A percentile compares a stretch with the other conserved stretches of the same genome.
phyloP scores from a whole-genome alignment of 208 protist genomes.

The Leptomonas pyrrhocoris region DNA sequence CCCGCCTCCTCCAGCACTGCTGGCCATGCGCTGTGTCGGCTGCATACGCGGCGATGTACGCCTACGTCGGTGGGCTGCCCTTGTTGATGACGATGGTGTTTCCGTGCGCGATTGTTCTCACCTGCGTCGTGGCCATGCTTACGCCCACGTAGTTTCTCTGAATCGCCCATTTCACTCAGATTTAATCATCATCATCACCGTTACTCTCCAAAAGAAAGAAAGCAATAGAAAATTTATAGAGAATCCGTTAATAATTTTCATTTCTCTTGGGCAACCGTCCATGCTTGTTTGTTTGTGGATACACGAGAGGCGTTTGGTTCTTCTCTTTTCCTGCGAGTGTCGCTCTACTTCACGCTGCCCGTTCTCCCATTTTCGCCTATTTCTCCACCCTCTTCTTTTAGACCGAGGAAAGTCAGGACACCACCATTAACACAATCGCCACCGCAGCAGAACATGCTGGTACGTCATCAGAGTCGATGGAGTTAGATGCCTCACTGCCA shows the following conservation, averaged over 20 bases:
- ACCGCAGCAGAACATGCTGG: neutral
- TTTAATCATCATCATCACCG: too few species aligned
- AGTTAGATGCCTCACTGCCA: conserved; percentile 19
- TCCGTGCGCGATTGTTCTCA: conserved; percentile 34
- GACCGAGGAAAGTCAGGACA: too few species aligned
- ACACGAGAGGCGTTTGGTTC: neutral
- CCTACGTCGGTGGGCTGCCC: conserved; percentile 55
- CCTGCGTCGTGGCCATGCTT: conserved; percentile 25
- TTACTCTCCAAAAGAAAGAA: too few species aligned
- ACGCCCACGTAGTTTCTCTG: neutral
- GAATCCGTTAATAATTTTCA: too few species aligned
- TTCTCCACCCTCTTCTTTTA: neutral
- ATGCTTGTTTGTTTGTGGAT: neutral
- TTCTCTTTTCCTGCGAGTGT: neutral
- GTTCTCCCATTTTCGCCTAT: too few species aligned
- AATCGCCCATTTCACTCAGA: too few species aligned
- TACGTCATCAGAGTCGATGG: neutral
- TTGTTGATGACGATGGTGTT: conserved; percentile 62
- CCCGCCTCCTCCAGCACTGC: conserved; percentile 28
- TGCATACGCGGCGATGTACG: conserved; percentile 61
- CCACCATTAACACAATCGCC: too few species aligned
- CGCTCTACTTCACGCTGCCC: too few species aligned
- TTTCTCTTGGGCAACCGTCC: too few species aligned
- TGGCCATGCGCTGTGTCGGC: conserved; percentile 49
- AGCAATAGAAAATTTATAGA: too few species aligned